These are phyloP conservation scores for Alternaria incomplexa DNA, from an alignment of 2,329 filamentous ascomycete species.

Conservation along the genomic window DNA sequence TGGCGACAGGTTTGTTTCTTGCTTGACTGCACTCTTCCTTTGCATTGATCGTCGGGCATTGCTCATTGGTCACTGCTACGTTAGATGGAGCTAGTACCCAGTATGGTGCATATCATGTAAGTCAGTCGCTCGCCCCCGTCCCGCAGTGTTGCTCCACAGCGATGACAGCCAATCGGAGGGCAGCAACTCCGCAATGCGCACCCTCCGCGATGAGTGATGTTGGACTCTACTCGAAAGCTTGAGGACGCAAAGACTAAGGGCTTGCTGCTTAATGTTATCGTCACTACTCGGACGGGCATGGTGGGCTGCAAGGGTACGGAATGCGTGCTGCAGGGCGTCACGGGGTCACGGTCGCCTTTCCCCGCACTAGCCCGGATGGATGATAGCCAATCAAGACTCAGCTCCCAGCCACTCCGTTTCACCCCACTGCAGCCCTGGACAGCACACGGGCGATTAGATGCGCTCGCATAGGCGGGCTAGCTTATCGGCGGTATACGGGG, in stretches of 20 bases:
- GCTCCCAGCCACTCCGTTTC: conserved; percentile 42
- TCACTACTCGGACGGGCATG: neutral
- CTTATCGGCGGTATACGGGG: conserved; percentile 17
- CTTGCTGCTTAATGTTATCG: neutral
- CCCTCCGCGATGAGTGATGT: neutral
- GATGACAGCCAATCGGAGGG: conserved; percentile 14
- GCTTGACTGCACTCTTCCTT: neutral
- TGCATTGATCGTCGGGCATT: neutral
- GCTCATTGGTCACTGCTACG: neutral
- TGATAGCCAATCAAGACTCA: conserved; percentile 29
- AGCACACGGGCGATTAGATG: conserved; percentile 27
- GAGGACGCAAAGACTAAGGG: neutral
- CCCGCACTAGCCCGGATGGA: conserved; percentile 21
- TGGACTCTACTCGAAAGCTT: neutral
- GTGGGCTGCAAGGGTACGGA: neutral
- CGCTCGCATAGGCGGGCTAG: conserved; percentile 14
- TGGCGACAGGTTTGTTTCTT: neutral
- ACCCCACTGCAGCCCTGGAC: conserved; percentile 33
- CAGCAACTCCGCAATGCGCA: conserved; percentile 4
- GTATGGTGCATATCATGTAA: neutral
- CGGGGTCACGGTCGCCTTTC: conserved; percentile 8
- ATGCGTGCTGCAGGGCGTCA: conserved; percentile 14
- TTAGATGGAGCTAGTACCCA: neutral
- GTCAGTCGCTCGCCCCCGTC: neutral
- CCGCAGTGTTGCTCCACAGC: neutral